Evolutionary conservation across 1,139 yeast genomes (phyloP).

Genomic region (Scheffersomyces titani): DNA sequence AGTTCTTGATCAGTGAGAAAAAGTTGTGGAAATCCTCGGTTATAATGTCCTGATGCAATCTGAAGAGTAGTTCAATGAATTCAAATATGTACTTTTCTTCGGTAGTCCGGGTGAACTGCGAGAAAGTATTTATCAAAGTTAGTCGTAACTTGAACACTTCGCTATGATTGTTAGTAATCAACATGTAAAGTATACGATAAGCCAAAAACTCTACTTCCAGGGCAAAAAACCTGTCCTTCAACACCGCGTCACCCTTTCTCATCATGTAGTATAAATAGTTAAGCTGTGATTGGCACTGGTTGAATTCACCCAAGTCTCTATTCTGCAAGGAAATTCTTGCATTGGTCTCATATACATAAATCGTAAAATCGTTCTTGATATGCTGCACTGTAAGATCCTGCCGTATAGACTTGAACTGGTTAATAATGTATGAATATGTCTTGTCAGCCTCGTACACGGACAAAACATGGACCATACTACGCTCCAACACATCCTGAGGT

Average conservation of each 20-base stretch:
- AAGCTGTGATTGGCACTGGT: conserved; percentile 89
- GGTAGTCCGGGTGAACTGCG: conserved; percentile 2
- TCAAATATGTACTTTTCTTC: conserved; percentile 11
- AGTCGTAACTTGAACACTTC: conserved; percentile 44
- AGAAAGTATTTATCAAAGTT: conserved; percentile 11
- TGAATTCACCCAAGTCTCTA: conserved; percentile 88
- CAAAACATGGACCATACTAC: conserved; percentile 57
- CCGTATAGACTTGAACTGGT: conserved; percentile 87
- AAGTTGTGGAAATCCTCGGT: conserved; percentile 55
- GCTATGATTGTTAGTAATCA: conserved; percentile 69
- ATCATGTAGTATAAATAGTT: conserved; percentile 54
- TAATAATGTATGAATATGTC: conserved; percentile 75
- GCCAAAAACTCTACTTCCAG: conserved; percentile 64
- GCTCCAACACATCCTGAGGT: conserved; percentile 62
- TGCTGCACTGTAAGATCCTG: conserved; percentile 95
- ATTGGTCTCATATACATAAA: conserved; percentile 80
- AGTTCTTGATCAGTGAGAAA: conserved; percentile 29
- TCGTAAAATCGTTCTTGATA: conserved; percentile 75
- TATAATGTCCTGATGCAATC: conserved; percentile 12
- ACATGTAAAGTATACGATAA: conserved; percentile 74
- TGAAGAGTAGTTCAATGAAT: conserved; percentile 10
- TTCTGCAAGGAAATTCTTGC: conserved; percentile 84
- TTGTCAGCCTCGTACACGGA: conserved; percentile 55
- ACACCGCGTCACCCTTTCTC: conserved; percentile 7
- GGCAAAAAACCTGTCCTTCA: conserved; percentile 14